Evolutionary conservation across 139 green algal genomes (phyloP).

Genomic region (Picochlorum costavermella): DNA sequence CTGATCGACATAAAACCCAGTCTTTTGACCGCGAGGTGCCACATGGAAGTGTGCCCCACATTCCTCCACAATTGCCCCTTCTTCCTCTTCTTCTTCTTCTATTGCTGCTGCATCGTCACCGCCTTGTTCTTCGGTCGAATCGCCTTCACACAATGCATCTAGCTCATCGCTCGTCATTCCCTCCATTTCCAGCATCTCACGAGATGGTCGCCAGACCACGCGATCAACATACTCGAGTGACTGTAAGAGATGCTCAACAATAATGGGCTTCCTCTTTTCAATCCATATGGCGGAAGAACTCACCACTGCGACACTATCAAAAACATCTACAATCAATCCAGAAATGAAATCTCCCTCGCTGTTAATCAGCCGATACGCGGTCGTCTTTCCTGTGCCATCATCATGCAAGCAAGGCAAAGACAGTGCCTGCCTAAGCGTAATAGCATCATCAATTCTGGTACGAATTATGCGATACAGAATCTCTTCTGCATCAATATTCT

Average conservation of each 20-base stretch:
- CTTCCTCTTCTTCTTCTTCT: conserved; percentile 5
- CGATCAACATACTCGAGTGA: neutral
- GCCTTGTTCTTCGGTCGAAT: neutral
- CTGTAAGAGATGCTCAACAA: conserved; percentile 12
- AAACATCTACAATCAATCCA: conserved; percentile 50
- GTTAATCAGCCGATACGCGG: conserved; percentile 66
- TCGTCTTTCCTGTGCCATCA: conserved; percentile 12
- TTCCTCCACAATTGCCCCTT: conserved; percentile 41
- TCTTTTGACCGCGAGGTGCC: conserved; percentile 53
- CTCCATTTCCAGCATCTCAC: conserved; percentile 57
- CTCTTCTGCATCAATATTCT: neutral
- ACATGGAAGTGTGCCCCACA: conserved; percentile 34
- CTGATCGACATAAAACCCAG: conserved; percentile 77
- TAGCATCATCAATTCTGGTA: conserved; percentile 27
- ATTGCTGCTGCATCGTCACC: no score
- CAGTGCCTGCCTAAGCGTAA: conserved; percentile 32
- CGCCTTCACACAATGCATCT: neutral
- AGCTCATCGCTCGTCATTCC: conserved; percentile 23
- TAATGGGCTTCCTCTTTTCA: conserved; percentile 22
- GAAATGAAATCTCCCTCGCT: conserved; percentile 75
- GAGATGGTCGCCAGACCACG: conserved; percentile 51
- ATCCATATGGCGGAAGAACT: conserved; percentile 40
- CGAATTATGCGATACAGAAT: neutral
- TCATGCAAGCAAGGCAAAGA: conserved; percentile 23
- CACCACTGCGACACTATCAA: conserved; percentile 25